Base-by-base conservation (phyloP, 768 basidiomycete genomes). In the Candolleomyces eurysporus region DNA sequence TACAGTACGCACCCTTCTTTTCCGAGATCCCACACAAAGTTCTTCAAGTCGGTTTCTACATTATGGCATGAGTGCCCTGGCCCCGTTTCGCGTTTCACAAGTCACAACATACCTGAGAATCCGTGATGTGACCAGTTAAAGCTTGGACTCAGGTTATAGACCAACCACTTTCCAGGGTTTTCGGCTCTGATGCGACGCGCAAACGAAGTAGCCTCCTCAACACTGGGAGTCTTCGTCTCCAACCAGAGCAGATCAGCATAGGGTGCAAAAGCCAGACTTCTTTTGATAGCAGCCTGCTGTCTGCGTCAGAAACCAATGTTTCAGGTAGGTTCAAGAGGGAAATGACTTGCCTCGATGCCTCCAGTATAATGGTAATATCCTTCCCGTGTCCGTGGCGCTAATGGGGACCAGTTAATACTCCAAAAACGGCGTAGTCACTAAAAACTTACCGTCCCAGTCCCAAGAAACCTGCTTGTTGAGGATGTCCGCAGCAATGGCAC, bases 111-210 rank as follows among this genome's bases (percentile, higher is more conserved):
- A 87, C 87, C 85, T 48, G 83, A 82, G 73, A 91, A 96, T 14
- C 93, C 93, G 66, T 89, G 86, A 26, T 79, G 82, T n/a, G 85
- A 77, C 94, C 94, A 96, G 72, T 96, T 94, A 79, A 96, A 96
- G 69, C 92, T 93, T 5, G 94, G 95, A 67, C 92, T 94, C 60
- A 97, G 76, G 71, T 96, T 97, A 71, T 96, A 97, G 21, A 96
- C 94, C 65, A 97, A 85, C 87, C 85, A 88, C 88, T 92, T 93
- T 63, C 80, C 85, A 45, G 94, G 92, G 68, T 84, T 84, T 69
- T 80, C 79, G 64, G 83, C 84, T 57, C 90, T 78, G 66, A 96
- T 91, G 69, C 83, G 83, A 49, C 88, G 77, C 2, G 94, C 88
- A 72, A 96, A 94, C 36, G 79, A 83, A 39, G 85, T 80, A 2